Base-by-base conservation (phyloP, 1,139 yeast species). In the Eremothecium sinecaudum region DNA sequence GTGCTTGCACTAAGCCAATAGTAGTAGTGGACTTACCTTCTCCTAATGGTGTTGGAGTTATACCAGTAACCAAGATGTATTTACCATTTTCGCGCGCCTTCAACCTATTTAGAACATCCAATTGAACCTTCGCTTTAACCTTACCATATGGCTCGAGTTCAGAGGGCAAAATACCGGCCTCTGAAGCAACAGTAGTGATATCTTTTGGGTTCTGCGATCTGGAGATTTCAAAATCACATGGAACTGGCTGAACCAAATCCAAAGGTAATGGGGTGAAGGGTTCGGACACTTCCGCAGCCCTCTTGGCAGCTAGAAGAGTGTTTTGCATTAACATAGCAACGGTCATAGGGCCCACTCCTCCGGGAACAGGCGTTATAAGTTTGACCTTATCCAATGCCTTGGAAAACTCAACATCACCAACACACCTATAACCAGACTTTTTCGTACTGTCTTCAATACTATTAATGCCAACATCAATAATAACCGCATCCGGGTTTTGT, bases 331-430 rank as follows among this genome's bases (percentile, higher is more conserved):
- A 72, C 81, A 86, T 83, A 33, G 97, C 97, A 34, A 90, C 97
- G 9, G 99, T 90, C 97, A 90, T 90, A 50, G 98, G 99, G 35
- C 98, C 98, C 41, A 90, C 98, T 47, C 98, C 98, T 56, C 99
- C 99, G 33, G 98, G 99, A 39, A 90, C 99, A 18, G 98, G 98
- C 16, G 98, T 90, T 54, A 90, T 72, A 53, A 70, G 68, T 23
- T 79, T 68, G 19, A 93, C 95, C 41, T 71, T 73, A 37, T 71
- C 65, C 33, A 69, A 55, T 37, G 84, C 84, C 17, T 75, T 63
- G 33, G 68, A 78, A 50, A 72, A 86, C 45, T 87, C 94, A 41
- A 87, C 95, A 56, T 90, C 98, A 39, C 99, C 99, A 33, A 86
- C 94, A 62, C 87, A 71, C 56, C 80, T 74, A 52, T 74, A 73